Percentiles rank a stretch among this genome's conserved stretches.
These are phyloP conservation scores for Phytophthora ramorum DNA, from an alignment of 352 stramenopile genomes.

Conservation along the genomic window DNA sequence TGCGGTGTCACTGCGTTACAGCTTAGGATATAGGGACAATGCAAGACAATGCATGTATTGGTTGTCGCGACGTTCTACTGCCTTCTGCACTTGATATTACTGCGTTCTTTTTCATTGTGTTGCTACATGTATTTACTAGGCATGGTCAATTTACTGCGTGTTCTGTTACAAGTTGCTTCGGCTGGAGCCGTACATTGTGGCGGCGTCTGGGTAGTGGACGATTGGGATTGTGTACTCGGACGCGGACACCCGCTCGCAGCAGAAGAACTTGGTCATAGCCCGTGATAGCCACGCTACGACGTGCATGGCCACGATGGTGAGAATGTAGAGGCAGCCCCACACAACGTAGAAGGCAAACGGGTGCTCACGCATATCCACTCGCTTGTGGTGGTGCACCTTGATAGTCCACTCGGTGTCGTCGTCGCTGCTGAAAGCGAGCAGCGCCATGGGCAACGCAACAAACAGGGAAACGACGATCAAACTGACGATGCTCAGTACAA, in stretches of 20 bases:
- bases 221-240: slow-evolving; percentile 54
- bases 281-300: slow-evolving; percentile 54
- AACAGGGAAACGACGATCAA: slow-evolving; percentile 41
- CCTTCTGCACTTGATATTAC: too few relatives aligned
- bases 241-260: slow-evolving; percentile 64
- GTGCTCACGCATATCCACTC: slow-evolving; percentile 43
- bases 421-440: slow-evolving; percentile 28
- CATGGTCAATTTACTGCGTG: neutral
- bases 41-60: neutral
- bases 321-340: slow-evolving; percentile 54
- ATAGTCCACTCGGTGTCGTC: slow-evolving; percentile 32
- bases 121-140: neutral
- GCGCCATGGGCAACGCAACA: slow-evolving; percentile 35
- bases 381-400: slow-evolving; percentile 34
- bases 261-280: slow-evolving; percentile 68
- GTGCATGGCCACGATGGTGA: slow-evolving; percentile 63
- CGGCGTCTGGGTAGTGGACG: slow-evolving; percentile 34
- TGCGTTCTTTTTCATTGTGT: too few relatives aligned
- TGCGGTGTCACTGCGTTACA: neutral
- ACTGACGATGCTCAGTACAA: slow-evolving; percentile 58
- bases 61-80: slow-evolving; percentile 1
- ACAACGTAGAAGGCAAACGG: slow-evolving; percentile 50
- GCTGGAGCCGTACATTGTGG: slow-evolving; percentile 28
- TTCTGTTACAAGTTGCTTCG: slow-evolving; percentile 8
- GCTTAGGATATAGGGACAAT: slow-evolving; percentile 18